Evolutionary conservation across 1,139 yeast species (phyloP).

Genomic region (Eremothecium gossypii): DNA sequence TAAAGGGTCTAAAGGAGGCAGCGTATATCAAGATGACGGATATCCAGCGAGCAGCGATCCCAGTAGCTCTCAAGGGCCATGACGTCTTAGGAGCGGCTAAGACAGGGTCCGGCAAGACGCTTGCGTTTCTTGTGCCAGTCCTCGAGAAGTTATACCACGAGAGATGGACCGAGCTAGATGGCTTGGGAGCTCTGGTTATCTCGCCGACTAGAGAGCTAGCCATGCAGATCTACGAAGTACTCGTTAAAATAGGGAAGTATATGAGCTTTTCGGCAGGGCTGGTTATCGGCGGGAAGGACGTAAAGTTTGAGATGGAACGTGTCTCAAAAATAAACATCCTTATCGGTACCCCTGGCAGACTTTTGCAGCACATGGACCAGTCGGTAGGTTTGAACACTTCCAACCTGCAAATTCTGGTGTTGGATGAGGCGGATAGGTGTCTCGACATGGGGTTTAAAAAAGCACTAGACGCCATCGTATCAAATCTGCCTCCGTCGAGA

Average conservation of each 20-base stretch:
- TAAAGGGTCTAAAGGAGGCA: slow-evolving; percentile 64
- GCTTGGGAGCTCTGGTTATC: slow-evolving; percentile 83
- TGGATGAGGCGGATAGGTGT: slow-evolving; percentile 95
- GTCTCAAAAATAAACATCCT: slow-evolving; percentile 74
- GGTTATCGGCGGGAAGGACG: slow-evolving; percentile 95
- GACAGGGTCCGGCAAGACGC: slow-evolving; percentile 94
- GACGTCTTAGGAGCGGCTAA: slow-evolving; percentile 90
- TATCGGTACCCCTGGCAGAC: slow-evolving; percentile 93
- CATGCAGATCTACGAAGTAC: slow-evolving; percentile 85
- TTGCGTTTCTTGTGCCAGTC: slow-evolving; percentile 83
- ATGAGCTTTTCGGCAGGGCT: slow-evolving; percentile 85
- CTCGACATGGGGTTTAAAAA: slow-evolving; percentile 94
- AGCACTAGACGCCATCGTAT: slow-evolving; percentile 76
- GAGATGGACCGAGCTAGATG: slow-evolving; percentile 81
- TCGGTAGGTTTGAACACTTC: slow-evolving; percentile 76
- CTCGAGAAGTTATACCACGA: slow-evolving; percentile 63
- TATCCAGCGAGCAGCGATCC: slow-evolving; percentile 74
- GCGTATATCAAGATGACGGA: slow-evolving; percentile 73
- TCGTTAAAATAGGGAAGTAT: slow-evolving; percentile 72
- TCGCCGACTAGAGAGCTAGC: slow-evolving; percentile 95
- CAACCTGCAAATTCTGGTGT: slow-evolving; percentile 70
- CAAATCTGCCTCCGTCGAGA: slow-evolving; percentile 74
- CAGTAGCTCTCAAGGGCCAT: slow-evolving; percentile 65
- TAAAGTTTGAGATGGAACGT: slow-evolving; percentile 77
- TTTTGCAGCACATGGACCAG: slow-evolving; percentile 91